Base-by-base conservation (phyloP, 306 rosid genomes). In the Macrotyloma uniflorum region DNA sequence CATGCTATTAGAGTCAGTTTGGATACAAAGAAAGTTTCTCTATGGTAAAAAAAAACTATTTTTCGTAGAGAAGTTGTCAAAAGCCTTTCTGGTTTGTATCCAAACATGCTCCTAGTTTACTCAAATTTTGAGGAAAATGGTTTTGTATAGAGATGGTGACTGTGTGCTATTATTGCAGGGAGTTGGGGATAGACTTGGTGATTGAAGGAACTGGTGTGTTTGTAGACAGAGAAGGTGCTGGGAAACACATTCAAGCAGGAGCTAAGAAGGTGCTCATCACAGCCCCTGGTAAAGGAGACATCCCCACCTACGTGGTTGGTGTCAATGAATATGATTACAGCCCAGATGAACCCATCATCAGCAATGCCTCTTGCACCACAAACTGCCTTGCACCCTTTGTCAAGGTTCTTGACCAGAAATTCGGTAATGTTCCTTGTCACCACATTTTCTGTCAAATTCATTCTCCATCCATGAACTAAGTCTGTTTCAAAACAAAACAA, bases 321-420 rank as follows among this genome's bases (percentile, higher is more conserved):
- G 99, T 95, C 71, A 95, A 95, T 62, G 99, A 91, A 6, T 92
- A 86, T 22, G 87, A 73, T 46, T 95, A 95, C 90, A 87, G 3
- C 62, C 93, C 55, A 2, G 89, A 80, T 5, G 99, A 95, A 19
- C 57, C 88, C 70, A 93, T 95, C 85, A 95, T 95, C 83, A 95
- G 98, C 91, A 95, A 95, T 76, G 98, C 98, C 65, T 95, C 98
- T 85, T 95, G 98, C 90, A 95, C 98, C 83, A 95, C 98, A 80
- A 95, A 95, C 85, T 95, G 98, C 87, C 98, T 95, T 66, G 98
- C 98, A 77, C 98, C 98, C 51, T 95, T 95, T 53, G 98, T 95
- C 85, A 95, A 95, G 87, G 98, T 95, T 74, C 95, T 95, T 3
- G 98, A 95, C 72, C 91, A 92, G 89, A 95, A 95, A 84, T 92